A percentile compares a stretch with the other conserved stretches of the same genome.
Conservation (phyloP, 2,329 filamentous ascomycete species). For the Arthroderma sp. region DNA sequence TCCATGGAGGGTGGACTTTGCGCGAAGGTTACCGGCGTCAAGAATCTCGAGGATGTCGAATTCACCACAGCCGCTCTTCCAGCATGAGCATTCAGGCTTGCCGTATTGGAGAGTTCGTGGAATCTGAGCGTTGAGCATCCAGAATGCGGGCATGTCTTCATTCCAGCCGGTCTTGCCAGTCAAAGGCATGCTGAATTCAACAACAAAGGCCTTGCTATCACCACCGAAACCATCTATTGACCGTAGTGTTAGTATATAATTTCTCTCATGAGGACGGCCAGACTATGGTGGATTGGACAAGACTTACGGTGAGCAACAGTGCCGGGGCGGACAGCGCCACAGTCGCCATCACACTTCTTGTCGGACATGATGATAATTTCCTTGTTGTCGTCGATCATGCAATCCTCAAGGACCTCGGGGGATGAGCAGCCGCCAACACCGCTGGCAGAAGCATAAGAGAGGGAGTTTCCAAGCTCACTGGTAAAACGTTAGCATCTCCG, state of each 20-base stretch:
- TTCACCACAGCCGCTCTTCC: conserved; percentile 57
- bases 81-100: conserved; percentile 54
- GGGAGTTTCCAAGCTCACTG: conserved; percentile 41
- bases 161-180: conserved; percentile 40
- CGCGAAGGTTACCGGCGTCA: conserved; percentile 47
- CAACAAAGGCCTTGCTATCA: conserved; percentile 57
- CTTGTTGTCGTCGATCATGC: conserved; percentile 34
- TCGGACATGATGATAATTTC: conserved; percentile 42
- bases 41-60: conserved; percentile 65
- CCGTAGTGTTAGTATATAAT: conserved; percentile 1
- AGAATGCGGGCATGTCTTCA: conserved; percentile 59
- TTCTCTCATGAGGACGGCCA: neutral
- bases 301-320: conserved; percentile 38
- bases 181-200: conserved; percentile 60
- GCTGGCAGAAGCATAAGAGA: conserved; percentile 41
- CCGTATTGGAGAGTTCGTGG: conserved; percentile 58
- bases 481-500: conserved; percentile 12
- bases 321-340: conserved; percentile 37
- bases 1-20: conserved; percentile 58
- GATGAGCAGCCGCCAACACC: conserved; percentile 34
- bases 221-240: conserved; percentile 51
- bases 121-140: conserved; percentile 63
- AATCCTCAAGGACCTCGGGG: conserved; percentile 39
- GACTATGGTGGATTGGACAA: neutral
- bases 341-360: conserved; percentile 36